Percentiles rank a stretch among this genome's conserved stretches.
phyloP scores from a whole-genome alignment of 192 early-diverging fungal genomes.

The Gigaspora rosea region DNA sequence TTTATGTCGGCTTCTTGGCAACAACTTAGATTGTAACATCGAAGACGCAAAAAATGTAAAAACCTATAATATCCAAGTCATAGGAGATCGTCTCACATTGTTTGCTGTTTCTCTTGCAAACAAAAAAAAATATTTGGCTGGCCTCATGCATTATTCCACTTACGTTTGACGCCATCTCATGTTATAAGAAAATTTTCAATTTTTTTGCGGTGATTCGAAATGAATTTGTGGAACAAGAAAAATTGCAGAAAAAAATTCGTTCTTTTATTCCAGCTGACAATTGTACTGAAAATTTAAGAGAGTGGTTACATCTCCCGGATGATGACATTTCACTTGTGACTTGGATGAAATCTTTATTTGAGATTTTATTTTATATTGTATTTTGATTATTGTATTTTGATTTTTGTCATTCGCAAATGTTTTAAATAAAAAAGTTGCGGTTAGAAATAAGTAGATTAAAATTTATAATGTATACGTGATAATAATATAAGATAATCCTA shows the following conservation, averaged over 20 bases:
- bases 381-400: too few species aligned
- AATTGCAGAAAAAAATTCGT: too few species aligned
- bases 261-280: slow-evolving; percentile 23
- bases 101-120: slow-evolving; percentile 24
- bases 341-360: slow-evolving; percentile 16
- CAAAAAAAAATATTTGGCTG: slow-evolving; percentile 28
- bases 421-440: too few species aligned
- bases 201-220: slow-evolving; percentile 28
- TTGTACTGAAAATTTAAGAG: slow-evolving; percentile 24
- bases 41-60: slow-evolving; percentile 21
- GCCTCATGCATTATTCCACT: slow-evolving; percentile 29
- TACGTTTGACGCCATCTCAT: slow-evolving; percentile 17
- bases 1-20: slow-evolving; percentile 25
- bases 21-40: slow-evolving; percentile 23
- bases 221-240: slow-evolving; percentile 29
- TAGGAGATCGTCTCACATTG: slow-evolving; percentile 20
- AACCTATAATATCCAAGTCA: slow-evolving; percentile 29
- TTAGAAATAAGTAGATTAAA: too few species aligned
- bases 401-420: too few species aligned
- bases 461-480: too few species aligned
- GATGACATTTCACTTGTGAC: slow-evolving; percentile 16
- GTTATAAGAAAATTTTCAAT: slow-evolving; percentile 27
- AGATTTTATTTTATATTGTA: too few species aligned
- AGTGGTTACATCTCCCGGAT: slow-evolving; percentile 29
- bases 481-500: too few species aligned